Conservation (phyloP, 2,329 filamentous ascomycete species). For the Neofusicoccum sp. region DNA sequence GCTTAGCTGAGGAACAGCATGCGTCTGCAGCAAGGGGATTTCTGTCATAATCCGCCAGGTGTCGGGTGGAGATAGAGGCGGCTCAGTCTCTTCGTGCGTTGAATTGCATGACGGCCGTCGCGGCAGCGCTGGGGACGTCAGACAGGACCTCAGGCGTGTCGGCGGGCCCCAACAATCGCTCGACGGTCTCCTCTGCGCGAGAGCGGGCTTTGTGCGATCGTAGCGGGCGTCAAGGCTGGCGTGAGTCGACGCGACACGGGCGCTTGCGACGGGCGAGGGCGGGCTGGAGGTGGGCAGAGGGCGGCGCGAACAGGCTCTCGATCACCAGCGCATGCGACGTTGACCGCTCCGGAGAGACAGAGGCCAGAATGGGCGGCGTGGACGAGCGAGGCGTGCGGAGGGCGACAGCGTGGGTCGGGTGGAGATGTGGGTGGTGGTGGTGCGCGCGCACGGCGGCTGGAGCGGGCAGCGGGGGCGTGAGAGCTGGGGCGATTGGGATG, state of each 20-base stretch:
- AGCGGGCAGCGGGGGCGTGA: neutral
- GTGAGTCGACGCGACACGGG: slow-evolving; percentile 10
- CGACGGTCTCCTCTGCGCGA: neutral
- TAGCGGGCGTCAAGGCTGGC: slow-evolving; percentile 8
- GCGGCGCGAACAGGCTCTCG: slow-evolving; percentile 1
- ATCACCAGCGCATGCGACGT: neutral
- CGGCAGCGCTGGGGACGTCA: slow-evolving; percentile 23
- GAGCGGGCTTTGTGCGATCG: slow-evolving; percentile 12
- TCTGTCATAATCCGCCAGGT: slow-evolving; percentile 37
- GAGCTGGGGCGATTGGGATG: slow-evolving; percentile 10
- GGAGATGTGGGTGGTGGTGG: slow-evolving; percentile 7
- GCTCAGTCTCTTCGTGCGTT: slow-evolving; percentile 37
- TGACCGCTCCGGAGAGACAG: neutral
- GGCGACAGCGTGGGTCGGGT: slow-evolving; percentile 13
- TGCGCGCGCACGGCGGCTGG: slow-evolving; percentile 10
- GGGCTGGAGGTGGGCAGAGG: neutral
- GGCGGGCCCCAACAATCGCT: slow-evolving; percentile 7
- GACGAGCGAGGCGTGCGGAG: slow-evolving; percentile 5
- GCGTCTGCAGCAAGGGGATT: slow-evolving; percentile 40
- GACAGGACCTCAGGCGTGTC: slow-evolving; percentile 3
- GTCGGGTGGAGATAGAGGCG: slow-evolving; percentile 22
- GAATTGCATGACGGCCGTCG: slow-evolving; percentile 43
- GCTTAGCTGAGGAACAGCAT: slow-evolving; percentile 44
- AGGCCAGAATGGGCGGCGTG: neutral
- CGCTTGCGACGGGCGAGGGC: slow-evolving; percentile 1